Evolutionary conservation across 768 basidiomycete species (phyloP), one percentile per base, ranked within the genome.

Genomic region (Tylopilus cervinicoccineus): DNA sequence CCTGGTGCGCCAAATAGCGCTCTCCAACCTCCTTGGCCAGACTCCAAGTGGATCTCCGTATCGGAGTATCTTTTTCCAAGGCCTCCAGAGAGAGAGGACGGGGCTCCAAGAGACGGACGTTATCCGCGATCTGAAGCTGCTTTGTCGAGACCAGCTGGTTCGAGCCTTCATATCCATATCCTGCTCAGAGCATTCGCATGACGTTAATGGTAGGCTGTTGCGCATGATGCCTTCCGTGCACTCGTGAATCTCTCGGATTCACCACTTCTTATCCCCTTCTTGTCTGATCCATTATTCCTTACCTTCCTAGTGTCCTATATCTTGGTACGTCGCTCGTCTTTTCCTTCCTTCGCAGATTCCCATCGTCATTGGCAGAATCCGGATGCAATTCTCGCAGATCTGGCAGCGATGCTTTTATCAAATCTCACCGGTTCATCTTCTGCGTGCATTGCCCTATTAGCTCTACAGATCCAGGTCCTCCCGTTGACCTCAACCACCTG

Each of bases 341-440:
- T 22, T 29, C 39, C 26, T 45, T 16, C 11, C 38, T 37, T 17
- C 19, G 28, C 42, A 48, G 43, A 47, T 56, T 53, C 28, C 10
- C 43, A 50, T 51, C 49, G 47, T 48, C 23, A 19, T 23, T 20
- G 33, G 9, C 57, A 97, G 93, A 88, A 93, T 67, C 86, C 90
- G n/a, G 81, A 86, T 51, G 83, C 94, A 10, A 82, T 86, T 48
- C 84, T 97, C 23, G 92, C 93, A 28, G 94, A 97, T 72, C 81
- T 98, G 17, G 92, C 93, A 4, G 79, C 91, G n/a, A 98, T 98
- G 95, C 75, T 97, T 2, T 77, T 98, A 10, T 95, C 93, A n/a
- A 98, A 98, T 70, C 71, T 96, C 28, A 88, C 92, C 9, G 78
- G 87, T 5, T 83, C 88, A 37, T 75, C 87, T 2, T 68, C 77